Percentiles rank a stretch among this genome's conserved stretches.
Evolutionary conservation across 108 stramenopile species (phyloP).

Genomic region (Thalassiosira profunda): DNA sequence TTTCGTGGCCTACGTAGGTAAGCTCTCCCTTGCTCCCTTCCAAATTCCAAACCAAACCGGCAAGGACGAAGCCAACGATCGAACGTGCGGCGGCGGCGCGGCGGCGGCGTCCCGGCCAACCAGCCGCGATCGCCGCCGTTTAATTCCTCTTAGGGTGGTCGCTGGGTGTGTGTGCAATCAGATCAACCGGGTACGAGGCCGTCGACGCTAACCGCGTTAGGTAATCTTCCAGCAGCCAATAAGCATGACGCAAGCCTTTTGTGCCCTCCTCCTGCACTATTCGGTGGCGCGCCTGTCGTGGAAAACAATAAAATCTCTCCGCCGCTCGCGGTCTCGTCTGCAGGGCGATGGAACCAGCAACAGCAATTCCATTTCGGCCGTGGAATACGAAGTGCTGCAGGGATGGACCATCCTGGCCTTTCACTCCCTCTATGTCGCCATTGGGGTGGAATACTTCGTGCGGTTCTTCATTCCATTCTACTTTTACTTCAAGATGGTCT

Average conservation of each 20-base stretch:
- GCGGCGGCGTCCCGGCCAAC: too few relatives aligned
- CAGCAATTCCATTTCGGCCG: constrained; percentile 1
- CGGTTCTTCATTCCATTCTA: constrained; percentile 51
- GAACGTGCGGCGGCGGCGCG: too few relatives aligned
- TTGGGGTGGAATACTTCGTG: constrained; percentile 35
- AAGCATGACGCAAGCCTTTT: constrained; percentile 46
- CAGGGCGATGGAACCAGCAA: background rate
- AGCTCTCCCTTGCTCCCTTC: too few relatives aligned
- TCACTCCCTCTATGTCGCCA: constrained; percentile 33
- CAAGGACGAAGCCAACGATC: too few relatives aligned
- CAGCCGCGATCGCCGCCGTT: too few relatives aligned
- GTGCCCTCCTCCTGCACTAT: constrained; percentile 43
- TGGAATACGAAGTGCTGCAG: constrained; percentile 51
- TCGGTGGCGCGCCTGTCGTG: constrained; percentile 48
- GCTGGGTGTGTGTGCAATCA: background rate
- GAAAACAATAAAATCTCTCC: constrained; percentile 54
- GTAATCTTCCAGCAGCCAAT: background rate
- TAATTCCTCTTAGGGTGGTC: too few relatives aligned
- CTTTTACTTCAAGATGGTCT: constrained; percentile 46
- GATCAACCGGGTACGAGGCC: background rate
- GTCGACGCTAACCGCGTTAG: too few relatives aligned
- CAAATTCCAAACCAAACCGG: too few relatives aligned
- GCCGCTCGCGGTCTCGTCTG: constrained; percentile 5
- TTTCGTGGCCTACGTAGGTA: too few relatives aligned
- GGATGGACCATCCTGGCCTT: constrained; percentile 55